Evolutionary conservation across 2,329 filamentous ascomycete species (phyloP).

Genomic region (Lasiodiplodia sp.): DNA sequence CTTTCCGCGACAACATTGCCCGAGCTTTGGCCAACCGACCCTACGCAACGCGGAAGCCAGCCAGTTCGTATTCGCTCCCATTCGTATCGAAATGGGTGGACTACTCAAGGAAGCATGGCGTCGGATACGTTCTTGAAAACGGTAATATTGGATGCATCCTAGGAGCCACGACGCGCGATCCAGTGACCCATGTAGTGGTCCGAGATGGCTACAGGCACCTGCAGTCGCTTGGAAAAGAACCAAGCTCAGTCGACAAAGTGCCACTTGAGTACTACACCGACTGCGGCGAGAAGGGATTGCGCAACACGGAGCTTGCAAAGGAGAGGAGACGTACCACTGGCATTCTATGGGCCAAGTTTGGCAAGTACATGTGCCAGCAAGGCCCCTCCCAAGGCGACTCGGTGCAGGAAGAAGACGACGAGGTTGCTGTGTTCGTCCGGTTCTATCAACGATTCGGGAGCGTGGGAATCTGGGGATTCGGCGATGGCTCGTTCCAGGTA

Average conservation of each 20-base stretch:
- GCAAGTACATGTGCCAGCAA: conserved; percentile 69
- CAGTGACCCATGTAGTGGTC: conserved; percentile 75
- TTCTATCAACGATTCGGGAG: conserved; percentile 85
- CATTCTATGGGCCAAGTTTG: conserved; percentile 73
- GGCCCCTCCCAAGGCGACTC: conserved; percentile 51
- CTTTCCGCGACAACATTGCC: conserved; percentile 55
- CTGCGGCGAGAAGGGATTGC: conserved; percentile 68
- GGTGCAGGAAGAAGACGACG: conserved; percentile 47
- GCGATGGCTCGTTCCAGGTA: conserved; percentile 79
- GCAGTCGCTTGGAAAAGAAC: conserved; percentile 69
- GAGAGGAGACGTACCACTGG: conserved; percentile 62
- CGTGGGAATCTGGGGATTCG: conserved; percentile 82
- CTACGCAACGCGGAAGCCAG: conserved; percentile 54
- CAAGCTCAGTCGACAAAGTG: conserved; percentile 51
- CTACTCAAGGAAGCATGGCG: conserved; percentile 85
- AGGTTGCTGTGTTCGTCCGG: conserved; percentile 63
- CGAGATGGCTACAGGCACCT: conserved; percentile 76
- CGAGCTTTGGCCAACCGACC: conserved; percentile 51
- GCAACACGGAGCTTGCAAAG: conserved; percentile 66
- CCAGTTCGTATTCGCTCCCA: conserved; percentile 61
- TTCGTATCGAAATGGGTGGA: conserved; percentile 82
- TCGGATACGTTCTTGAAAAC: conserved; percentile 84
- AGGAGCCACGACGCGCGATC: conserved; percentile 56
- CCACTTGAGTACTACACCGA: conserved; percentile 77
- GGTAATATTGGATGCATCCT: conserved; percentile 76